Evolutionary conservation across 2,329 filamentous ascomycete species (phyloP).

Genomic region (Aspergillus sclerotialis): DNA sequence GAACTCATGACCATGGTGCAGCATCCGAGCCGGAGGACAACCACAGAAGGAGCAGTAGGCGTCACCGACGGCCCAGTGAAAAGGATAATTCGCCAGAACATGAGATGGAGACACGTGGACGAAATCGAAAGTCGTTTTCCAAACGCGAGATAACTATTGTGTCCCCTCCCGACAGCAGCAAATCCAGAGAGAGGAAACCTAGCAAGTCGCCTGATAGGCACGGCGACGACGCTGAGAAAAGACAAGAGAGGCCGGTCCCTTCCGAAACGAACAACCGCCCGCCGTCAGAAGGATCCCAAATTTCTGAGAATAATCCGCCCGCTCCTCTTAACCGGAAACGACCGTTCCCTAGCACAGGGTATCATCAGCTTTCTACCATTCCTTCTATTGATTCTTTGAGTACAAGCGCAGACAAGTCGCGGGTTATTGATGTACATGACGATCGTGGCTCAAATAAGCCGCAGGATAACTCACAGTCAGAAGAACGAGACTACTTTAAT

Average conservation of each 20-base stretch:
- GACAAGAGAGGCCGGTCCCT: constrained; percentile 17
- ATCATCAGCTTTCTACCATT: constrained; percentile 51
- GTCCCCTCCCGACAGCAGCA: constrained; percentile 7
- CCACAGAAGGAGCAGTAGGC: constrained; percentile 16
- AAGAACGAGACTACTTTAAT: constrained; percentile 43
- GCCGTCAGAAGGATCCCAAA: constrained; percentile 31
- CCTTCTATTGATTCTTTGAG: constrained; percentile 50
- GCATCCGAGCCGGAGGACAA: constrained; percentile 20
- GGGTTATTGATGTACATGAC: constrained; percentile 8
- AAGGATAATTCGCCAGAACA: constrained; percentile 8
- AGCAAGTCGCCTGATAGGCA: constrained; percentile 10
- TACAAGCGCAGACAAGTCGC: constrained; percentile 16
- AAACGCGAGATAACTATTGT: not conserved
- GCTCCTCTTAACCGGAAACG: constrained; percentile 36
- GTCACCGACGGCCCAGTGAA: constrained; percentile 15
- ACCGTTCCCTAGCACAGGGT: constrained; percentile 47
- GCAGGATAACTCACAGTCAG: constrained; percentile 26
- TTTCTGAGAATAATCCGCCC: constrained; percentile 29
- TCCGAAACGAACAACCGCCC: constrained; percentile 21
- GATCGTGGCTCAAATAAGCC: no score
- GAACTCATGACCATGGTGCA: constrained; percentile 10
- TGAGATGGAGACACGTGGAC: not conserved
- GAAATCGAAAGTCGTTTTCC: not conserved
- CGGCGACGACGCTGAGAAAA: constrained; percentile 9
- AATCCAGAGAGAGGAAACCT: constrained; percentile 8